These are phyloP conservation scores for Clitopilus passeckerianus DNA, from an alignment of 768 basidiomycete species.

Conservation along the genomic window DNA sequence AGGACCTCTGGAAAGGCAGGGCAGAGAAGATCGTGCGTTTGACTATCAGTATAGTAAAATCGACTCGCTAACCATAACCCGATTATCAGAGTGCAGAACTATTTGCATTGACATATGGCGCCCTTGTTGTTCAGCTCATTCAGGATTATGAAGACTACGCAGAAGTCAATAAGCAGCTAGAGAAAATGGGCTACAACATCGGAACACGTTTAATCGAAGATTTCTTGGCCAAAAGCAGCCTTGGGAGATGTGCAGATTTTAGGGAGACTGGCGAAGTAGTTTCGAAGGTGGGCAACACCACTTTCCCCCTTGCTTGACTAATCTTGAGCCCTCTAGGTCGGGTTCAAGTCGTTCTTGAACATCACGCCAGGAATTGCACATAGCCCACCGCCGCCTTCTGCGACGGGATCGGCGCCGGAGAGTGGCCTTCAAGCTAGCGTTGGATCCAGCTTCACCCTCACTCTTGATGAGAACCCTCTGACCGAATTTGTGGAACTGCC, in stretches of 20 bases:
- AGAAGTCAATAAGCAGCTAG: constrained; percentile 93
- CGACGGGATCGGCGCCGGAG: constrained; percentile 42
- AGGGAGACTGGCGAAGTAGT: constrained; percentile 93
- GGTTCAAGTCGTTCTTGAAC: constrained; percentile 97
- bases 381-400: constrained; percentile 43
- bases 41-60: not conserved
- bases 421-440: constrained; percentile 34
- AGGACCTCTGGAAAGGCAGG: constrained; percentile 93
- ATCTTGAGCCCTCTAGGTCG: constrained; percentile 53
- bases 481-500: constrained; percentile 97
- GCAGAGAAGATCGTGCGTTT: constrained; percentile 90
- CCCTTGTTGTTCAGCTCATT: constrained; percentile 95
- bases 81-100: constrained; percentile 86
- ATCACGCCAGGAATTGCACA: constrained; percentile 83
- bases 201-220: constrained; percentile 96
- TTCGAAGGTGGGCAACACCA: constrained; percentile 62
- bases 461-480: constrained; percentile 92
- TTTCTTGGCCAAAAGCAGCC: constrained; percentile 87
- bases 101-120: constrained; percentile 95
- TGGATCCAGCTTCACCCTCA: constrained; percentile 73
- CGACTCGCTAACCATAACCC: constrained; percentile 7
- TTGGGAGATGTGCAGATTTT: constrained; percentile 92
- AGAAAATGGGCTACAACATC: constrained; percentile 99
- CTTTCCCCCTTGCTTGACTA: not conserved
- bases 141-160: constrained; percentile 98